Conservation (phyloP, 2,329 filamentous ascomycete genomes). For the Phaeosphaeriaceae sp. region DNA sequence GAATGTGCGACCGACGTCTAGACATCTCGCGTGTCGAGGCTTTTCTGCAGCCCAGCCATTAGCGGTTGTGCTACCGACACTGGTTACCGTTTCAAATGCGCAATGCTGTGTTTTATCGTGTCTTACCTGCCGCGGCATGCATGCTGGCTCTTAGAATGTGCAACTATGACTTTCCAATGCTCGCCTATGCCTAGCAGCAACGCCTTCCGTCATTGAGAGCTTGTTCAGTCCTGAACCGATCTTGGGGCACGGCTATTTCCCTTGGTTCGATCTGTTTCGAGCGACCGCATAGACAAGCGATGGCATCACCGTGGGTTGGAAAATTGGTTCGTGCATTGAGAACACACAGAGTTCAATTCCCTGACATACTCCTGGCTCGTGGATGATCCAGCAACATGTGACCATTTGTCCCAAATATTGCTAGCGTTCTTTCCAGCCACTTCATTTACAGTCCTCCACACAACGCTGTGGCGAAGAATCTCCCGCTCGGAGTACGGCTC, state of each 20-base stretch:
- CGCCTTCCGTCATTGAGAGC: not conserved
- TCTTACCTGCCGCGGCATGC: slow-evolving; percentile 15
- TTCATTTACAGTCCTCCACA: not conserved
- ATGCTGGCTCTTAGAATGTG: slow-evolving; percentile 3
- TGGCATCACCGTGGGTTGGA: not conserved
- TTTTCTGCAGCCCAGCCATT: slow-evolving; percentile 12
- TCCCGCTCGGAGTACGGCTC: not conserved
- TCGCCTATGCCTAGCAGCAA: not conserved
- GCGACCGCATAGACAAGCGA: not conserved
- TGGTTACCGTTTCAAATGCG: slow-evolving; percentile 32
- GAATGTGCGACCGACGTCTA: slow-evolving; percentile 13
- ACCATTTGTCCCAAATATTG: not conserved
- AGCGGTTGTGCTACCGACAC: slow-evolving; percentile 20
- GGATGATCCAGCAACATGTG: not conserved
- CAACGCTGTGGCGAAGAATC: not conserved
- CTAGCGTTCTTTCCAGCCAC: not conserved
- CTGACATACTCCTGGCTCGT: not conserved
- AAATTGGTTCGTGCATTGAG: not conserved
- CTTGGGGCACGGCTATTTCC: not conserved
- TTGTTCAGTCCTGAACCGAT: not conserved
- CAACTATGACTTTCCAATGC: not conserved
- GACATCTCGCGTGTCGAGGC: slow-evolving; percentile 21
- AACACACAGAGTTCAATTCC: not conserved
- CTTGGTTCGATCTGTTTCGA: not conserved
- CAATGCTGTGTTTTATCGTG: slow-evolving; percentile 26